These are phyloP conservation scores for Gastroboletus turbinatus DNA, from an alignment of 1,284 basidiomycete species.

Conservation along the genomic window DNA sequence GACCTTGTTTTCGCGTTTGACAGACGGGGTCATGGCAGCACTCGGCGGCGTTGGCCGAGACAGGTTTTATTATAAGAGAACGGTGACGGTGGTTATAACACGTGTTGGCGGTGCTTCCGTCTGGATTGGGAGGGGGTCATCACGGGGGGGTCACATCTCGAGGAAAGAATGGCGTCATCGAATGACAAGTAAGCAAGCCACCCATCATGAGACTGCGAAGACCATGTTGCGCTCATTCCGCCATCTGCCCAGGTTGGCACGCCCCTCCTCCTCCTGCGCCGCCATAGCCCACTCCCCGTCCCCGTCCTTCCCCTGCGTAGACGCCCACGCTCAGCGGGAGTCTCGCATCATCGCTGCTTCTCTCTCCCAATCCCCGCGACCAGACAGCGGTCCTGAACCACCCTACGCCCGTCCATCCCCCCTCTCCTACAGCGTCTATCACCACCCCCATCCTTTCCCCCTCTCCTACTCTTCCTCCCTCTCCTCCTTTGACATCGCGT, in stretches of 20 bases:
- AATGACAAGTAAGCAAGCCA: no score
- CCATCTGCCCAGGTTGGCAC: not conserved
- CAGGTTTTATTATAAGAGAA: not conserved
- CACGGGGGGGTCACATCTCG: not conserved
- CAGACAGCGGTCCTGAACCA: constrained; percentile 64
- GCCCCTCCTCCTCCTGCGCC: not conserved
- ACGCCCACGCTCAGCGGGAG: constrained; percentile 68
- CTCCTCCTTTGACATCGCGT: constrained; percentile 84
- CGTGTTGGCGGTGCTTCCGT: not conserved
- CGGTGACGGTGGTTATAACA: not conserved
- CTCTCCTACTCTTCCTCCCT: constrained; percentile 77
- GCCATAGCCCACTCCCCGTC: not conserved
- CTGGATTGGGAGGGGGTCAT: not conserved
- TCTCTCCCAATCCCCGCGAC: constrained; percentile 7
- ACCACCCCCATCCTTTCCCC: constrained; percentile 60
- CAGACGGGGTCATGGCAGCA: constrained; percentile 1
- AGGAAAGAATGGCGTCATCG: not conserved
- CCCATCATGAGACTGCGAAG: no score
- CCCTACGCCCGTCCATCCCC: constrained; percentile 76
- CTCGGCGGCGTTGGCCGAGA: not conserved
- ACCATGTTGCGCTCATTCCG: constrained; percentile 3
- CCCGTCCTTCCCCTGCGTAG: constrained; percentile 73
- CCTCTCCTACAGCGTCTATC: constrained; percentile 64
- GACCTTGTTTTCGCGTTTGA: constrained; percentile 39
- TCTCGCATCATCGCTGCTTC: constrained; percentile 43